A percentile compares a stretch with the other conserved stretches of the same genome.
Evolutionary conservation across 179 eudicot species (phyloP).

Genomic region (Vitellaria paradoxa): DNA sequence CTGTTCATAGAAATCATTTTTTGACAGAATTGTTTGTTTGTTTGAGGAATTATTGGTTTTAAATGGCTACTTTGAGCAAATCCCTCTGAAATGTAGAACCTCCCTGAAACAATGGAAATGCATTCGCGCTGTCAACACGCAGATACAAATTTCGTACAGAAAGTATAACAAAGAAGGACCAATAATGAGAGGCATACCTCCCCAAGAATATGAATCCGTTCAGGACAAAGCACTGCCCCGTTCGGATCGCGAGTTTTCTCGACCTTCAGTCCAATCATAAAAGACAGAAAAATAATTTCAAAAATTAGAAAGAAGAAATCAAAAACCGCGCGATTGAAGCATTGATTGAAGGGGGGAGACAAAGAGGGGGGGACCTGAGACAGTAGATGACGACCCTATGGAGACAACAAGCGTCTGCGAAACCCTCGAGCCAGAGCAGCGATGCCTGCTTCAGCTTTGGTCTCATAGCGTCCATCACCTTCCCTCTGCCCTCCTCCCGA

Average conservation of each 20-base stretch:
- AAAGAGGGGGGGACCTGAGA: constrained; percentile 41
- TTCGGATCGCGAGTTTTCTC: constrained; percentile 58
- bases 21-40: no score
- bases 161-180: background rate
- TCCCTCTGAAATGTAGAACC: no score
- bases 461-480: constrained; percentile 14
- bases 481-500: constrained; percentile 21
- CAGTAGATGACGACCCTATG: constrained; percentile 79
- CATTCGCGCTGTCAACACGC: background rate
- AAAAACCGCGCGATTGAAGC: background rate
- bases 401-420: constrained; percentile 76
- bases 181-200: constrained; percentile 36
- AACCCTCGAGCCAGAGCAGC: constrained; percentile 58
- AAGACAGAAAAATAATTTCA: background rate
- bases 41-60: no score
- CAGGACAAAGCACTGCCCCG: constrained; percentile 82
- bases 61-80: no score
- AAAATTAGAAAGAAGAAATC: background rate
- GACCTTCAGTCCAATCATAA: constrained; percentile 46
- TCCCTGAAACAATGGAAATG: background rate
- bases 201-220: constrained; percentile 92
- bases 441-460: constrained; percentile 51
- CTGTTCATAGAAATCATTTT: no score
- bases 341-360: constrained; percentile 6
- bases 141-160: background rate